These are phyloP conservation scores for Leishmania gerbilli DNA, from an alignment of 208 protist genomes.

Conservation along the genomic window DNA sequence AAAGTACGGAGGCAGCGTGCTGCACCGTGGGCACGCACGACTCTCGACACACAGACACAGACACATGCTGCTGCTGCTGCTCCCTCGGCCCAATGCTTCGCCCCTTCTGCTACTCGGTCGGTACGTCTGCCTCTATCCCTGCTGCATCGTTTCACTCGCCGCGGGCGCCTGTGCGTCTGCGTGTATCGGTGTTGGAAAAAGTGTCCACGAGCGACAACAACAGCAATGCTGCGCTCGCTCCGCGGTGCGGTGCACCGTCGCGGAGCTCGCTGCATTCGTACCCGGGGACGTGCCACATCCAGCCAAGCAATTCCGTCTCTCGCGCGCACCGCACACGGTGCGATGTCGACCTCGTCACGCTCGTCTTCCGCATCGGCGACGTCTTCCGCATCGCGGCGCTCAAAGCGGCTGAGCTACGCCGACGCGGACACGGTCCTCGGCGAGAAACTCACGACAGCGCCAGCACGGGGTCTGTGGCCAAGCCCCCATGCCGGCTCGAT, in stretches of 20 bases:
- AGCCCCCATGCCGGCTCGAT: not conserved
- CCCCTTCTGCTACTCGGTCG: not conserved
- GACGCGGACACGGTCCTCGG: conserved; percentile 25
- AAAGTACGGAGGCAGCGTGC: not conserved
- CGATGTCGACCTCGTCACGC: not conserved
- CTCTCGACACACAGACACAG: not conserved
- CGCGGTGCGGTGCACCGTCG: not conserved
- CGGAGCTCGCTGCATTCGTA: not conserved
- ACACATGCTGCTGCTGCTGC: not conserved
- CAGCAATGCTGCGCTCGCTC: not conserved
- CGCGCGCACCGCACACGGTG: not conserved
- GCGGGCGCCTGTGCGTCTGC: no score
- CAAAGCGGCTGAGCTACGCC: conserved; percentile 36
- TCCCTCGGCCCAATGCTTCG: not conserved
- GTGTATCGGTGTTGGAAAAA: no score
- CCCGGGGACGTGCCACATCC: not conserved
- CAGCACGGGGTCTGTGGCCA: no score
- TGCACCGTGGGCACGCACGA: not conserved
- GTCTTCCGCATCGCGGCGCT: conserved; percentile 9
- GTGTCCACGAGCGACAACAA: not conserved
- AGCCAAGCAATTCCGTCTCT: not conserved
- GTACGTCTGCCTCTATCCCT: not conserved
- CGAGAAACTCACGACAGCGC: not conserved
- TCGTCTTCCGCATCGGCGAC: not conserved
- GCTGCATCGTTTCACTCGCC: not conserved